Base-by-base conservation (phyloP, 768 basidiomycete species). In the Filobasidium wieringae region DNA sequence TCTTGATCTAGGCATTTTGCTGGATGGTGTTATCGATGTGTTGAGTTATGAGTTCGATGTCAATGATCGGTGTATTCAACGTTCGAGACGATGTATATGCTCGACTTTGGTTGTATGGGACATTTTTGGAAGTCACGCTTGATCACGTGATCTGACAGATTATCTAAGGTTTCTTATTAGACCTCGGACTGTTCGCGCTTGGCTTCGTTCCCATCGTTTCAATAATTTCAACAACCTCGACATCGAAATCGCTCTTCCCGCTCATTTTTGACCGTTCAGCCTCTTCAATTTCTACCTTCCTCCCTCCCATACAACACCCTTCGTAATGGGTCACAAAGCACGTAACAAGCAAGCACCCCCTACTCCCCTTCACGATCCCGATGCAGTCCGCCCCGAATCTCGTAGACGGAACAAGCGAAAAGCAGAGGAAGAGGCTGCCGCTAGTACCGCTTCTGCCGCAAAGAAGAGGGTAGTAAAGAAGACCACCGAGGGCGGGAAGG, bases 1-100 rank as follows among this genome's bases (percentile, higher is more conserved):
- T 78, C 84, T 95, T 69, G 91, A 92, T 74, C 79, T 82, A 61
- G 90, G 88, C 90, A 95, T 95, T 37, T 39, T 67, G 69, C 40
- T 22, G 31, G 15, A 30, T 30, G 43, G 12, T 7, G 31, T 9
- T 34, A n/a, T n/a, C n/a, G n/a, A n/a, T n/a, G n/a, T n/a, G n/a
- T n/a, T n/a, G 17, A 24, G 9, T 47, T 26, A 5, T 14, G 43
- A 24, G 17, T 19, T 19, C 22, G 17, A 4, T 47, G 17, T 47
- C 43, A 47, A 27, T 14, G 41, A 9, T n/a, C n/a, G n/a, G n/a
- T n/a, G n/a, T n/a, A n/a, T n/a, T n/a, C n/a, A n/a, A n/a, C n/a
- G n/a, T n/a, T n/a, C n/a, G n/a, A n/a, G 22, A 39, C 37, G 41
- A n/a, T 52, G 32, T 27, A 15, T 8, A 41, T 53, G 17, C 17